Conservation (phyloP, 345 rosid genomes). For the Eucalyptus brandiana region DNA sequence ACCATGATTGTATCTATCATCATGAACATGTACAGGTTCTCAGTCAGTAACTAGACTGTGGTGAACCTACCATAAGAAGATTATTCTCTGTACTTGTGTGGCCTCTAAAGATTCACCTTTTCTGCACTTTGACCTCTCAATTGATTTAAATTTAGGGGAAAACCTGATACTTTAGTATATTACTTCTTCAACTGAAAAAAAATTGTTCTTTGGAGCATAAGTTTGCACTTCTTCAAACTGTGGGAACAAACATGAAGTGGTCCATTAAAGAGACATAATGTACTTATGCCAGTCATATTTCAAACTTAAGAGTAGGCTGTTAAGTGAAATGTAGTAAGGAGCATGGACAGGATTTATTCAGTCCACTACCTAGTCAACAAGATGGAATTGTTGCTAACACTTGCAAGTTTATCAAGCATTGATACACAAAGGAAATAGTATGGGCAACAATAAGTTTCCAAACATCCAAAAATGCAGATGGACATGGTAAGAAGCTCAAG, state of each 20-base stretch:
- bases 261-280: not conserved
- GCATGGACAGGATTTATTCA: not conserved
- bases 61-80: not conserved
- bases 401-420: not conserved
- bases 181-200: not conserved
- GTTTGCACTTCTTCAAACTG: not conserved
- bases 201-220: not conserved
- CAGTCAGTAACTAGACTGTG: not conserved
- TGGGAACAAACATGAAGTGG: not conserved
- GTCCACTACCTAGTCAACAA: not conserved
- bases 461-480: not conserved
- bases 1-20: not conserved
- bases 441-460: not conserved
- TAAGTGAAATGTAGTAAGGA: not conserved
- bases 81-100: not conserved
- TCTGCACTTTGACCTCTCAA: not conserved
- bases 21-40: not conserved
- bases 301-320: not conserved
- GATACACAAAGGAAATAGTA: not conserved
- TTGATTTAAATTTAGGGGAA: not conserved
- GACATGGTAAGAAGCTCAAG: not conserved
- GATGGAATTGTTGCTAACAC: not conserved
- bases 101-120: not conserved
- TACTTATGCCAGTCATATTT: not conserved
- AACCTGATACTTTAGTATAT: not conserved